Evolutionary conservation across 2,329 filamentous ascomycete species (phyloP).

Genomic region (Epichloe sibirici): DNA sequence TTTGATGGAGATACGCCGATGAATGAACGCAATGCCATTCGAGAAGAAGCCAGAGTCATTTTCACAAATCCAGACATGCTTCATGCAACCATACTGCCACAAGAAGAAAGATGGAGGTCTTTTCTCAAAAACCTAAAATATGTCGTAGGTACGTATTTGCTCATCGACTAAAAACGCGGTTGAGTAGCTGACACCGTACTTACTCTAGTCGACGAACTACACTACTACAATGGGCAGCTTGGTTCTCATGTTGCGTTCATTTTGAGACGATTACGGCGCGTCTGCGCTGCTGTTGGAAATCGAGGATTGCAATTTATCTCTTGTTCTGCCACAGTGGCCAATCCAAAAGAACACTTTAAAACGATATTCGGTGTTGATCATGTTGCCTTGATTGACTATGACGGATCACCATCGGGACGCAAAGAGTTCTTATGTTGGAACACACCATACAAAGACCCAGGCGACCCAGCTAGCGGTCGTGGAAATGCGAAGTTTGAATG

Average conservation of each 20-base stretch:
- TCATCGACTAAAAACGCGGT: not conserved
- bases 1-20: constrained; percentile 94
- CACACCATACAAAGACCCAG: constrained; percentile 83
- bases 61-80: constrained; percentile 99
- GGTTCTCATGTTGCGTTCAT: constrained; percentile 90
- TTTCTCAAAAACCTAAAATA: constrained; percentile 85
- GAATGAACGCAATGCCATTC: constrained; percentile 61
- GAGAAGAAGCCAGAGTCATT: constrained; percentile 82
- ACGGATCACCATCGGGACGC: constrained; percentile 77
- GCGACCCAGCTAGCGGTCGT: constrained; percentile 74
- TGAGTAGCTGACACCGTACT: not conserved
- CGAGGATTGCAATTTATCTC: constrained; percentile 78
- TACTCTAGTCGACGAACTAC: constrained; percentile 61
- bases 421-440: constrained; percentile 99
- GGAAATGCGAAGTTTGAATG: constrained; percentile 74
- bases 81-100: constrained; percentile 83
- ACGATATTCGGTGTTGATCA: constrained; percentile 84
- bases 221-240: constrained; percentile 92
- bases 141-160: constrained; percentile 51
- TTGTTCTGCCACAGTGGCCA: constrained; percentile 92
- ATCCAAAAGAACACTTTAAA: constrained; percentile 82
- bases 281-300: constrained; percentile 87
- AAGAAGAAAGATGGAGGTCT: constrained; percentile 78
- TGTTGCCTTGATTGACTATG: constrained; percentile 73
- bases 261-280: constrained; percentile 76